A percentile compares a stretch with the other conserved stretches of the same genome.
These are phyloP conservation scores for Suillus fuscotomentosus DNA, from an alignment of 768 basidiomycete genomes.

Conservation along the genomic window DNA sequence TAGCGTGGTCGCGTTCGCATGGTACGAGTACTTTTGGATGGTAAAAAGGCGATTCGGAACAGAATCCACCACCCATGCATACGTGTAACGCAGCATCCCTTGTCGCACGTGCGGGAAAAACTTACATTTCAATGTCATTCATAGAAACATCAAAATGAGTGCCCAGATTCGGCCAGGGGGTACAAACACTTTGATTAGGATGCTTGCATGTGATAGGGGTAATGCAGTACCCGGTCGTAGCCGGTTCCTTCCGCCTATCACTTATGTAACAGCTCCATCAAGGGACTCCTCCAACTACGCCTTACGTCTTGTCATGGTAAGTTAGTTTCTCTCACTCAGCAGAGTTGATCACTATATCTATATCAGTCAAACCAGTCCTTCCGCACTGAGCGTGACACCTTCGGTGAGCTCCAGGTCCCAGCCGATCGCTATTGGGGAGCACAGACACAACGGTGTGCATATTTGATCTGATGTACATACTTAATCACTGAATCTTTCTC, in stretches of 20 bases:
- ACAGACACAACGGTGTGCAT: constrained; percentile 85
- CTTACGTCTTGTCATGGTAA: constrained; percentile 32
- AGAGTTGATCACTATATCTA: neutral
- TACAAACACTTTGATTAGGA: neutral
- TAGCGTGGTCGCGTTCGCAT: neutral
- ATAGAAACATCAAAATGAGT: neutral
- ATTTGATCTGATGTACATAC: neutral
- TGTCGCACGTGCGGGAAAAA: neutral
- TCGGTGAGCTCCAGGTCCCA: constrained; percentile 91
- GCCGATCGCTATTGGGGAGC: constrained; percentile 95
- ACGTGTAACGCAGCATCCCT: neutral
- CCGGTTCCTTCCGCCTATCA: neutral
- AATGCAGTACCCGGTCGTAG: neutral
- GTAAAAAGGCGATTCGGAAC: neutral
- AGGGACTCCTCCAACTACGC: neutral
- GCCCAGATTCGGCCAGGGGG: neutral
- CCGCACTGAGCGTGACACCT: constrained; percentile 90
- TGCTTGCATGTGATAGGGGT: neutral
- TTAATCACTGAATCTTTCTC: constrained; percentile 9
- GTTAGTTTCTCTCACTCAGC: neutral
- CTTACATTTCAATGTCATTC: neutral
- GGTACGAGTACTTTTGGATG: neutral
- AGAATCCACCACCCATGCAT: neutral
- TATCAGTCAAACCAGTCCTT: constrained; percentile 48
- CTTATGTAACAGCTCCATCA: neutral